Base-by-base conservation (phyloP, 768 basidiomycete genomes). In the Polyporus arcularius region DNA sequence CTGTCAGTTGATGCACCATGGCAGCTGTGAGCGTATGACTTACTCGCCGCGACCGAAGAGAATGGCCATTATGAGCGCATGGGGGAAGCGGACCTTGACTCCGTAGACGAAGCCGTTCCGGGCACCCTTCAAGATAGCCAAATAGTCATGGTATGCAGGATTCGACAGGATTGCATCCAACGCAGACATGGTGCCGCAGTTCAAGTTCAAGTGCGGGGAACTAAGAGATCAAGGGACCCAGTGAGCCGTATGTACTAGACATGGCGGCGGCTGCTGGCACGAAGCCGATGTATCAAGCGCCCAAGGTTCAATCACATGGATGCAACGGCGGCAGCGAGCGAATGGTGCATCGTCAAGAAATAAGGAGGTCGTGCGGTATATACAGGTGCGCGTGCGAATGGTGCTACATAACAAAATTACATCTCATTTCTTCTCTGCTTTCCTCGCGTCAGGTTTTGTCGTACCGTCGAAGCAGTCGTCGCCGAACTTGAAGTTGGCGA, bases 61-160 rank as follows among this genome's bases (percentile, higher is more conserved):
- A 61, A 97, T 84, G 26, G 94, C 90, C 96, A 98, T 98, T 52
- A 98, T 89, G 31, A 98, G 78, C 1, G 96, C 96, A 82, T 98
- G 96, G 41, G 96, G 96, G 68, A 96, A 96, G 45, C 94, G 80
- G 63, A 96, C 89, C 76, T 94, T 94, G 67, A 89, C 90, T 40
- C 93, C 93, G 67, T 94, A 95, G 9, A 94, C 90, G 61, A 94
- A 83, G 4, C 94, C 94, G 71, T 94, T 94, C 43, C 93, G 84
- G 35, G 94, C 92, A 46, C 97, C 96, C 73, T 99, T 99, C 71
- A 98, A 75, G 68, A 99, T 89, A 28, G 93, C 90, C 47, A 98
- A 84, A 68, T 90, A 87, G 71, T 97, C 95, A 72, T 96, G 96
- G 66, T 88, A 89, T 35, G 82, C 82, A 12, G 95, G 95, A 72